These are phyloP conservation scores for Flaveria trinervia DNA, from an alignment of 129 eudicot species.

Conservation along the genomic window DNA sequence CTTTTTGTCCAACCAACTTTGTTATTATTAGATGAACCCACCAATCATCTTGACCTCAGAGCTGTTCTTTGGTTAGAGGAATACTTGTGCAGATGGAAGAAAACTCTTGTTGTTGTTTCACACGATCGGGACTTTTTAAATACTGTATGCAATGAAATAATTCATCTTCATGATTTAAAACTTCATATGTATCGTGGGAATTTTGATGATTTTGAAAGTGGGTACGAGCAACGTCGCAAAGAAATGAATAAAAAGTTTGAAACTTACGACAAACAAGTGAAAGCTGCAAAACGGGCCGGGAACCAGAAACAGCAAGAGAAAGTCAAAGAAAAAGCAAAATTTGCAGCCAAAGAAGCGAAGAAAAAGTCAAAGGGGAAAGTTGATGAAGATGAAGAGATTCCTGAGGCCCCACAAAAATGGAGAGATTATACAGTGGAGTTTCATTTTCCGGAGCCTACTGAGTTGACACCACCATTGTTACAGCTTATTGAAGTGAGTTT, in stretches of 20 bases:
- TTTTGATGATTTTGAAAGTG: background rate
- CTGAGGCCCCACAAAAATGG: background rate
- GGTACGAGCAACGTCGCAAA: background rate
- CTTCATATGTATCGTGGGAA: background rate
- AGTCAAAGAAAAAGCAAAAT: background rate
- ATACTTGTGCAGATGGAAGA: background rate
- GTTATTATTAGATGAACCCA: background rate
- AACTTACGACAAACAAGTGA: background rate
- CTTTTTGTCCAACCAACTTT: background rate
- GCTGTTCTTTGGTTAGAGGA: background rate
- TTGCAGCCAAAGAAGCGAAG: background rate
- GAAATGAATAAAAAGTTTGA: background rate
- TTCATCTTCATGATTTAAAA: conserved; percentile 4
- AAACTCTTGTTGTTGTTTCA: background rate
- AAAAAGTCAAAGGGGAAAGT: background rate
- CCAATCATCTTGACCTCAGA: background rate
- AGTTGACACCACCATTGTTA: background rate
- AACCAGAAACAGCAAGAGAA: background rate
- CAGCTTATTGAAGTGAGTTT: background rate
- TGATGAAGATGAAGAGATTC: background rate
- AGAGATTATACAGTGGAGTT: background rate
- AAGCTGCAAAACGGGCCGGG: background rate
- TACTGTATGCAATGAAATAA: background rate
- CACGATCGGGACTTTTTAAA: background rate
- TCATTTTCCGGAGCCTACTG: background rate